Conservation (phyloP, 495 filamentous ascomycete species). For the Talaromyces proteolyticus region DNA sequence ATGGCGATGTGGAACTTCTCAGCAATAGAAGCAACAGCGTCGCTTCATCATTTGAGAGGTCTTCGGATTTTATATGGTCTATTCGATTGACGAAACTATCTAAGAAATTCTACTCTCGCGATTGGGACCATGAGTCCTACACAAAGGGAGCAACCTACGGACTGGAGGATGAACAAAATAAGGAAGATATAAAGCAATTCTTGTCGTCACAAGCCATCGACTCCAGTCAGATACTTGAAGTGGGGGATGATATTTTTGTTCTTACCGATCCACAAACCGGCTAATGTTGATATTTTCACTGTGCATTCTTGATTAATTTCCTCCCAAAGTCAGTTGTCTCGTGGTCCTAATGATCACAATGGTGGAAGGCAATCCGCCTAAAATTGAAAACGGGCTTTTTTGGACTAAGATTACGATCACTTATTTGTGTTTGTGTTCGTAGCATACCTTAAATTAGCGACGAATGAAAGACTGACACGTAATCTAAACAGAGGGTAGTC, state of each 20-base stretch:
- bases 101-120: not conserved
- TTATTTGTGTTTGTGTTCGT: no score
- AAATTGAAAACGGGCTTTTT: no score
- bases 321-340: no score
- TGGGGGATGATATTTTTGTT: conserved; percentile 1
- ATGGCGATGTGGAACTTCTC: not conserved
- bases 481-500: no score
- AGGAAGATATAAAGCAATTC: not conserved
- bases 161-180: conserved; percentile 4
- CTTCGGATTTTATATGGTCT: conserved; percentile 3
- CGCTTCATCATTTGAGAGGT: not conserved
- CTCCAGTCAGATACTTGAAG: not conserved
- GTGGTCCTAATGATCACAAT: no score
- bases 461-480: no score
- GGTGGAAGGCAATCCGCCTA: no score
- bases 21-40: not conserved
- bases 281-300: no score
- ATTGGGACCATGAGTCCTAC: not conserved
- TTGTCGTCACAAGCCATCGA: not conserved
- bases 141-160: conserved; percentile 3
- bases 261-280: no score
- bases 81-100: not conserved
- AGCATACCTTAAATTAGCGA: no score
- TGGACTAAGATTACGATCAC: no score
- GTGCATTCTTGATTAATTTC: no score